phyloP scores from a whole-genome alignment of 495 filamentous ascomycete genomes.

The Xylaria grammica region DNA sequence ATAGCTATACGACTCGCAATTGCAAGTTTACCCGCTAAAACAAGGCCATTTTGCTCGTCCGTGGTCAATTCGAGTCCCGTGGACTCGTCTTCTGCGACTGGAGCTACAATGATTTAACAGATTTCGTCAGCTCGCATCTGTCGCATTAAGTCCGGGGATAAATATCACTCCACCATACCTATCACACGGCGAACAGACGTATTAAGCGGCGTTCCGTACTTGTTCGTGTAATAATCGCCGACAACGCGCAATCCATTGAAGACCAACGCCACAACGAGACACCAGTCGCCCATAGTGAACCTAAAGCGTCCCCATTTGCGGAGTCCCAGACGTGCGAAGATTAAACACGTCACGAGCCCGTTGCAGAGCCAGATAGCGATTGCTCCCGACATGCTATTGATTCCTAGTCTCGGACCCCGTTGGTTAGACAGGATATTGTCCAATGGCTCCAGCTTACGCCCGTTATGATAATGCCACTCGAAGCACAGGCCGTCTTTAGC shows the following conservation, averaged over 20 bases:
- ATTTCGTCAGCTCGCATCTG: background rate
- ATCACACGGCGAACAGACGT: background rate
- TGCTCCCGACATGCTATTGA: background rate
- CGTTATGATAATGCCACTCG: too few species aligned
- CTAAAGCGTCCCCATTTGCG: background rate
- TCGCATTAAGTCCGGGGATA: too few species aligned
- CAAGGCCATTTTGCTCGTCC: background rate
- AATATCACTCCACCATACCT: background rate
- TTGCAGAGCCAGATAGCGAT: constrained; percentile 20
- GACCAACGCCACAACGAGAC: constrained; percentile 6
- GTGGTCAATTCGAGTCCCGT: background rate
- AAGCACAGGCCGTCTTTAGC: too few species aligned
- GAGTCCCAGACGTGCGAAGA: constrained; percentile 1
- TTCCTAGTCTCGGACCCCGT: too few species aligned
- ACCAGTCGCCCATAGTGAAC: constrained; percentile 1
- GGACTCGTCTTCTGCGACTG: background rate
- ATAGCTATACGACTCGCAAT: constrained; percentile 4
- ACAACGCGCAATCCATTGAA: constrained; percentile 7
- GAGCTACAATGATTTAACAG: background rate
- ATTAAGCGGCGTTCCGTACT: constrained; percentile 19
- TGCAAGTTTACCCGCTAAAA: constrained; percentile 7
- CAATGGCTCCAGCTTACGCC: too few species aligned
- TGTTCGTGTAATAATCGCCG: constrained; percentile 12
- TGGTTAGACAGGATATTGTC: too few species aligned
- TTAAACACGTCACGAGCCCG: background rate